These are phyloP conservation scores for Claviceps sp. DNA, from an alignment of 2,329 filamentous ascomycete species.

Conservation along the genomic window DNA sequence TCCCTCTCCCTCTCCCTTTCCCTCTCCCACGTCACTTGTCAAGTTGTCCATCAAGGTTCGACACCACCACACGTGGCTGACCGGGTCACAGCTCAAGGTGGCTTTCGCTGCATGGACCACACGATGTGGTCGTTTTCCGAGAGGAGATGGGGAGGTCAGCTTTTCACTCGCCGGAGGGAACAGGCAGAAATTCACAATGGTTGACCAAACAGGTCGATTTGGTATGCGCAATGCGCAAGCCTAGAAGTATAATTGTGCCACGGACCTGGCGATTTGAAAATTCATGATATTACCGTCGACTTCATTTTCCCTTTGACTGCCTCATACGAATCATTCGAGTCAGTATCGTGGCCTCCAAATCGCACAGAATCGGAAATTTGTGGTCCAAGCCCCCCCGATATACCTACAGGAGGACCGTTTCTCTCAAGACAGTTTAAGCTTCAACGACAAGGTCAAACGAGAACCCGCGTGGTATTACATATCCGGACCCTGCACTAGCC, in stretches of 20 bases:
- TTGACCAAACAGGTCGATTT: not conserved
- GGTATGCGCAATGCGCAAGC: not conserved
- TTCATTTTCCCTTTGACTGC: not conserved
- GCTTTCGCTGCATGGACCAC: not conserved
- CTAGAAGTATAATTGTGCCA: not conserved
- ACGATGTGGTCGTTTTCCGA: not conserved
- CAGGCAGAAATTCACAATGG: not conserved
- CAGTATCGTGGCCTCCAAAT: not conserved
- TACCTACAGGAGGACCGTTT: not conserved
- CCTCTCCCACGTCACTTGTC: not conserved
- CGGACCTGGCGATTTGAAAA: not conserved
- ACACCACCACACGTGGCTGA: slow-evolving; percentile 1
- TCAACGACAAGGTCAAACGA: not conserved
- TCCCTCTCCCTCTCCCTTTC: not conserved
- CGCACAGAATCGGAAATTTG: not conserved
- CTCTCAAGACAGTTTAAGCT: slow-evolving; percentile 1
- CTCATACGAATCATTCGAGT: not conserved
- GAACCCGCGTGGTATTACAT: not conserved
- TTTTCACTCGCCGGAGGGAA: not conserved
- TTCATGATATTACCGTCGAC: not conserved
- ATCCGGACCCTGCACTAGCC: not conserved
- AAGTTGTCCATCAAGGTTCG: slow-evolving; percentile 6
- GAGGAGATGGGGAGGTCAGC: not conserved
- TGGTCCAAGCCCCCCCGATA: not conserved
- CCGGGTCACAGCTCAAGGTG: not conserved